phyloP scores from a whole-genome alignment of 208 protist genomes.

The Trypanosoma vivax region DNA sequence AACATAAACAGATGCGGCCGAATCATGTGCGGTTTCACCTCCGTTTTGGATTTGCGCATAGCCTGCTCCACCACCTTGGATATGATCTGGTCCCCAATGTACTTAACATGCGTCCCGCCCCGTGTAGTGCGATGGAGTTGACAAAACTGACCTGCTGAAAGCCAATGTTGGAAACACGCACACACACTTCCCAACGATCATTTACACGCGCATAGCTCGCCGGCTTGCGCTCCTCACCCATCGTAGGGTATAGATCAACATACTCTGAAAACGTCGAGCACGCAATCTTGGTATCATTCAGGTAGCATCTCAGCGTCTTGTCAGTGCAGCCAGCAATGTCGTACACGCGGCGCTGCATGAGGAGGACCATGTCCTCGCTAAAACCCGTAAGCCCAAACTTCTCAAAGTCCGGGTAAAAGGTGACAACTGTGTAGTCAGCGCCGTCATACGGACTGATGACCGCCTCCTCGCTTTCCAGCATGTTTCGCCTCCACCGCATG shows the following conservation, averaged over 20 bases:
- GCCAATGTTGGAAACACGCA: constrained; percentile 89
- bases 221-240: constrained; percentile 78
- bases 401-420: constrained; percentile 97
- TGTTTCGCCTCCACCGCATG: constrained; percentile 97
- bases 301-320: constrained; percentile 90
- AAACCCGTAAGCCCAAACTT: constrained; percentile 95
- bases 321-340: constrained; percentile 98
- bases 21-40: constrained; percentile 96
- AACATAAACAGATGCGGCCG: constrained; percentile 99
- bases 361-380: constrained; percentile 94
- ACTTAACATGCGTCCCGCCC: constrained; percentile 99
- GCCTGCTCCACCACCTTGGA: constrained; percentile 85
- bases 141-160: constrained; percentile 99
- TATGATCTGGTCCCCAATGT: constrained; percentile 95
- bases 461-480: constrained; percentile 91
- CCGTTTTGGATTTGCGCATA: constrained; percentile 96
- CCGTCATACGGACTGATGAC: constrained; percentile 72
- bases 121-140: constrained; percentile 99
- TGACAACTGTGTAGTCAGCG: constrained; percentile 97
- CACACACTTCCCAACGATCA: constrained; percentile 97
- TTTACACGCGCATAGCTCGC: constrained; percentile 80
- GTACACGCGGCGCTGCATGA: constrained; percentile 97
- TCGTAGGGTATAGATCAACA: constrained; percentile 92
- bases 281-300: constrained; percentile 94
- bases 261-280: constrained; percentile 97